A percentile compares a stretch with the other conserved stretches of the same genome.
Evolutionary conservation across 441 rosid genomes (phyloP).

Genomic region (Breynia disticha): DNA sequence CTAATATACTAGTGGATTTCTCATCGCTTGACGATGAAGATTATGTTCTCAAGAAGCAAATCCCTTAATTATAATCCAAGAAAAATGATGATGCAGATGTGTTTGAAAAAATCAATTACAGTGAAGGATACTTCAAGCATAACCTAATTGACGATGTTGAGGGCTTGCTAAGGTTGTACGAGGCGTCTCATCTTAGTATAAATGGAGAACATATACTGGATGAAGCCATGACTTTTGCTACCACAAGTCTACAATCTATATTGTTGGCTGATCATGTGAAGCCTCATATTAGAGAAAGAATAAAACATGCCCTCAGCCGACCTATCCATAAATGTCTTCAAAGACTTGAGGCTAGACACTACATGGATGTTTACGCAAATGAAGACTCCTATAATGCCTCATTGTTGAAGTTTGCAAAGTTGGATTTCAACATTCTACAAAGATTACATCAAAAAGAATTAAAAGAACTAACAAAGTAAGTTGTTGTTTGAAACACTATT

Average conservation of each 20-base stretch:
- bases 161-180: slow-evolving; percentile 10
- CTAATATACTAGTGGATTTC: no score
- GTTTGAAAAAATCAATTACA: slow-evolving; percentile 9
- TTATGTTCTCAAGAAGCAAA: no score
- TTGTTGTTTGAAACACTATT: no score
- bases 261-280: not conserved
- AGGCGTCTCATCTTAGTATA: slow-evolving; percentile 8
- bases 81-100: slow-evolving; percentile 5
- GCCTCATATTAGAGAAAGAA: not conserved
- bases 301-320: slow-evolving; percentile 6
- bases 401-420: slow-evolving; percentile 12
- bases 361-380: slow-evolving; percentile 5
- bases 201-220: slow-evolving; percentile 18
- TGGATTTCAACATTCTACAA: no score
- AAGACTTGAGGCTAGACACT: slow-evolving; percentile 14
- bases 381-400: slow-evolving; percentile 5
- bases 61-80: no score
- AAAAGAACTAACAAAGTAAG: slow-evolving; percentile 17
- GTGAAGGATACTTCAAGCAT: slow-evolving; percentile 10
- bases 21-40: no score
- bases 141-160: not conserved
- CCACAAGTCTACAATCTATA: not conserved
- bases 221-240: slow-evolving; percentile 15
- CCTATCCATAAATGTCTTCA: slow-evolving; percentile 4
- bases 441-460: slow-evolving; percentile 18